phyloP scores from a whole-genome alignment of 208 protist genomes.

The Acanthamoeba culbertsoni region DNA sequence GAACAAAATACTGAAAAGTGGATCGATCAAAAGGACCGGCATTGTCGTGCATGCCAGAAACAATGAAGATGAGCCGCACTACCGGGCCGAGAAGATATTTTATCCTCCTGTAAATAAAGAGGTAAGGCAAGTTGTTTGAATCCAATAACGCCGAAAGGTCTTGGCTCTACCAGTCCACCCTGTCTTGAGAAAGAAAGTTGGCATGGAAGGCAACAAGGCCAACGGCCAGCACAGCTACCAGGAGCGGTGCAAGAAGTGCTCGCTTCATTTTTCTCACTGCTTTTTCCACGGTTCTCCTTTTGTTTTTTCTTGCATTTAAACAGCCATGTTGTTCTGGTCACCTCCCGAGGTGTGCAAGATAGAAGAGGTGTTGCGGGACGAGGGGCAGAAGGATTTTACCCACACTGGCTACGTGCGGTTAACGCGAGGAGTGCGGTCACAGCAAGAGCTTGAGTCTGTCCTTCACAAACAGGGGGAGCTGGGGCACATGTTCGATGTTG shows the following conservation, averaged over 20 bases:
- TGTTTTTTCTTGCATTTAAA: too few relatives aligned
- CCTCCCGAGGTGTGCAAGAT: background rate
- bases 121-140: background rate
- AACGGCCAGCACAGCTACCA: background rate
- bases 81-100: background rate
- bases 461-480: background rate
- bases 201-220: background rate
- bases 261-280: too few relatives aligned
- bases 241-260: background rate
- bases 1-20: background rate
- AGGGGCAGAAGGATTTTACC: background rate
- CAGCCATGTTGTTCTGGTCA: slow-evolving; percentile 21
- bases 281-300: too few relatives aligned
- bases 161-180: background rate
- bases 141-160: background rate
- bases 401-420: background rate
- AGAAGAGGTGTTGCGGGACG: background rate
- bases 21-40: background rate
- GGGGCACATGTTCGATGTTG: background rate
- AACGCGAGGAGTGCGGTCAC: background rate
- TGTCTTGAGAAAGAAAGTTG: background rate
- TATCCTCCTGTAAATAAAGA: background rate
- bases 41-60: background rate
- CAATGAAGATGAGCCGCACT: background rate
- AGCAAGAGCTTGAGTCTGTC: background rate